Evolutionary conservation across 208 protist genomes (phyloP), one percentile per base, ranked within the genome.

Genomic region (Herpetomonas samuelpessoai): DNA sequence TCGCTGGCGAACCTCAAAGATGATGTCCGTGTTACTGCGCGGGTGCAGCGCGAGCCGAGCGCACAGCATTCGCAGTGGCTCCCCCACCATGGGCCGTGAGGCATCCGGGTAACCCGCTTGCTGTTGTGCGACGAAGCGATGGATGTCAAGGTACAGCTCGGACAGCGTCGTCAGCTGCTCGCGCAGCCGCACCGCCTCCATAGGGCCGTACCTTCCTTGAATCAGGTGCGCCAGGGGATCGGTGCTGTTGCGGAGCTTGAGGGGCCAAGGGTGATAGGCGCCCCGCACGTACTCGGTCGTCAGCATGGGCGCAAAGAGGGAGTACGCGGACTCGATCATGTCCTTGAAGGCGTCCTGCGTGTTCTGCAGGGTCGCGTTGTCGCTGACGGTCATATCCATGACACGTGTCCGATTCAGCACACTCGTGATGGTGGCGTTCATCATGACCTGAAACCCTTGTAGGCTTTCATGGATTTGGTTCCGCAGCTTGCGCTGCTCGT

Each of bases 231-330:
- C 49, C 46, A 95, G 77, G 2, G 89, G 89, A 50, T 95, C 89
- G 29, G 69, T 63, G 2, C 69, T 88, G 77, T 95, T 95, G 63
- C 89, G 89, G 65, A 89, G 57, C 62, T 86, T 89, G 24, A 91
- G 47, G 29, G 89, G 86, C 86, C 85, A 95, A 9, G 89, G 89
- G 66, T 95, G 89, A 57, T 93, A 95, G 9, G 9, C 35, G 39
- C 89, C 89, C 39, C 74, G 79, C 19, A 56, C 65, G 71, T 95
- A 95, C 62, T 92, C 86, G 28, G 27, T 74, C 19, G 83, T 85
- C 26, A 93, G 62, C 89, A 95, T 95, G 18, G 89, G 89, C 4
- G 81, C 9, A 26, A 95, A 56, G 31, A 95, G 68, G 21, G 74
- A 64, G 29, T 49, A 67, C 30, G 77, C 83, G 12, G 86, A 88